Base-by-base conservation (phyloP, 2,329 filamentous ascomycete genomes). In the Pseudogymnoascus destructans region DNA sequence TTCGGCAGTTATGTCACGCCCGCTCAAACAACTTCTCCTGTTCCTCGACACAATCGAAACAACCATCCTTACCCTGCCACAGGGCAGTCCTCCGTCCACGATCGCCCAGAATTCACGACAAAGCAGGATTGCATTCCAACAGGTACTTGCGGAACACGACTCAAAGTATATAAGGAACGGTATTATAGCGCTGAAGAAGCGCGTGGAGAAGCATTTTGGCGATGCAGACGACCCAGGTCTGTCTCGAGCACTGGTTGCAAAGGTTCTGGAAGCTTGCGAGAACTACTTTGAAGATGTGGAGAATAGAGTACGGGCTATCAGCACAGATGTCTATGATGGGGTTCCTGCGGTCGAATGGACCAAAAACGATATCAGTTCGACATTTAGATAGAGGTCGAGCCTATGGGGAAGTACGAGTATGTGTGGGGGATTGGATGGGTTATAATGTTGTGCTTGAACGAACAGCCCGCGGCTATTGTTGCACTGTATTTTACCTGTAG, bases 191-290 rank as follows among this genome's bases (percentile, higher is more conserved):
- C 77, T 97, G 64, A 86, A 86, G 67, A 95, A 95, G 74, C 81
- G 92, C 55, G 88, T 97, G 1, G 92, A 97, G 73, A 98, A 97
- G 74, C 92, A 97, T 72, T 97, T 97, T 76, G 89, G 89, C 42
- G 89, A 95, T 64, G 87, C 85, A 4, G 89, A 95, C 64, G 87
- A 91, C 62, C 81, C 83, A 58, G 79, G 75, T 9, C 60, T 68
- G 42, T 58, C 56, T 17, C 74, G 75, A 55, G 75, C 75, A 33
- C 73, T 86, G 38, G 81, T 84, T 21, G 71, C 71, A 56, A 77
- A 79, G 68, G 80, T 85, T 35, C 70, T 81, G 54, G 73, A 73
- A 60, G 80, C 83, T 67, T 84, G 82, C 67, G 82, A 85, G 70
- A 73, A 69, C 60, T 85, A 81, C 65, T 85, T 85, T 66, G 74